These are phyloP conservation scores for Hyaloperonospora brassicae DNA, from an alignment of 352 stramenopile species.

Conservation along the genomic window DNA sequence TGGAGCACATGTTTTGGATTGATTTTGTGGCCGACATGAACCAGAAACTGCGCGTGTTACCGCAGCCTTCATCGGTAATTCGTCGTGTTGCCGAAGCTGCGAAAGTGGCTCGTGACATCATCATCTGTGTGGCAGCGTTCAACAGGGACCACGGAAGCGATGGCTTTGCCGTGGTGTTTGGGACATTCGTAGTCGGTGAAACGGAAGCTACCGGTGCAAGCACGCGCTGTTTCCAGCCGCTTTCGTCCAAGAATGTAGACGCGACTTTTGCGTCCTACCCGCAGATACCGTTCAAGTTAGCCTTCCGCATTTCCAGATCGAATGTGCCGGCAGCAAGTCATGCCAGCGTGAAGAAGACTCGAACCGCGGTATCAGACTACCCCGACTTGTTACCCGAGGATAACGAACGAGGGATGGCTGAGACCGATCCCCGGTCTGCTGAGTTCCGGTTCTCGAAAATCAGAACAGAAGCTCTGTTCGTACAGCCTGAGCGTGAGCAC, in stretches of 20 bases:
- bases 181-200: conserved; percentile 35
- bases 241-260: conserved; percentile 25
- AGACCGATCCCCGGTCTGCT: conserved; percentile 44
- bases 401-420: conserved; percentile 18
- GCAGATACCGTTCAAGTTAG: conserved; percentile 55
- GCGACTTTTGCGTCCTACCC: conserved; percentile 28
- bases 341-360: conserved; percentile 4
- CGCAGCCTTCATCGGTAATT: conserved; percentile 40
- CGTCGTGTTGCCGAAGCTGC: conserved; percentile 30
- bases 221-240: conserved; percentile 34
- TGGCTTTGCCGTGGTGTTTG: conserved; percentile 49
- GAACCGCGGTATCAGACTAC: conserved; percentile 1
- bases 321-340: conserved; percentile 4
- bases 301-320: conserved; percentile 42
- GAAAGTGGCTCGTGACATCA: conserved; percentile 29
- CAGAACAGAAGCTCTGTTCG: conserved; percentile 70
- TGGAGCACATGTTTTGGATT: conserved; percentile 81
- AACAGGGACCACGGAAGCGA: conserved; percentile 55
- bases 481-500: conserved; percentile 22
- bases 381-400: conserved; percentile 6
- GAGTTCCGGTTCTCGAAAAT: conserved; percentile 70
- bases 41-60: conserved; percentile 50
- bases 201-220: conserved; percentile 32
- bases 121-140: conserved; percentile 44
- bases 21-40: conserved; percentile 74